Evolutionary conservation across 2,329 filamentous ascomycete species (phyloP).

Genomic region (Aspergillus luchuensis): DNA sequence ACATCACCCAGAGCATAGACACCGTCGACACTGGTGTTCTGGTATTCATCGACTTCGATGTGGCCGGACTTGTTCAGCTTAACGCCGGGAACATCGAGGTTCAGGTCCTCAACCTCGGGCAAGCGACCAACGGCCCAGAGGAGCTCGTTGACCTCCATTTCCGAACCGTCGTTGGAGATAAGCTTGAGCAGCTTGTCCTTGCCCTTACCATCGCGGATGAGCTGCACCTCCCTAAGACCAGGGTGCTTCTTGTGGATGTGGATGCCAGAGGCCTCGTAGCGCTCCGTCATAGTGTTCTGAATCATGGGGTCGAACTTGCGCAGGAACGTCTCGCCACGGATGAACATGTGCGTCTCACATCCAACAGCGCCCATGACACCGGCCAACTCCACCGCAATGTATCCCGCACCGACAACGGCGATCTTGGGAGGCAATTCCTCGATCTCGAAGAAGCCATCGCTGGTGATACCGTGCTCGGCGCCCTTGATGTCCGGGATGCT

Average conservation of each 20-base stretch:
- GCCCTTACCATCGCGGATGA: constrained; percentile 49
- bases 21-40: constrained; percentile 51
- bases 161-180: constrained; percentile 45
- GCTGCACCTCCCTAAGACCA: constrained; percentile 51
- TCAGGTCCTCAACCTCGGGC: constrained; percentile 48
- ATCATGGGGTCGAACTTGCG: constrained; percentile 57
- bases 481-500: constrained; percentile 48
- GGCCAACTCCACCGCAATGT: constrained; percentile 55
- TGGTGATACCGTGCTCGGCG: constrained; percentile 53
- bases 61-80: constrained; percentile 44
- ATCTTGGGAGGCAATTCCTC: constrained; percentile 54
- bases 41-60: constrained; percentile 52
- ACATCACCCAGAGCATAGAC: constrained; percentile 56
- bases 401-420: constrained; percentile 54
- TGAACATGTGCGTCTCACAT: constrained; percentile 55
- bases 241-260: constrained; percentile 51
- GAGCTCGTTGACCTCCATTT: constrained; percentile 52
- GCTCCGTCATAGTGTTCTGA: constrained; percentile 54
- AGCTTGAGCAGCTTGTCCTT: constrained; percentile 51
- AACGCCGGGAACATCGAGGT: constrained; percentile 46
- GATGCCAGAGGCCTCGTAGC: constrained; percentile 53
- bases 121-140: constrained; percentile 54
- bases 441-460: constrained; percentile 55
- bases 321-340: constrained; percentile 51
- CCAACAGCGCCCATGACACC: constrained; percentile 53